Conservation (phyloP, 345 rosid genomes). For the Psidium guajava region DNA sequence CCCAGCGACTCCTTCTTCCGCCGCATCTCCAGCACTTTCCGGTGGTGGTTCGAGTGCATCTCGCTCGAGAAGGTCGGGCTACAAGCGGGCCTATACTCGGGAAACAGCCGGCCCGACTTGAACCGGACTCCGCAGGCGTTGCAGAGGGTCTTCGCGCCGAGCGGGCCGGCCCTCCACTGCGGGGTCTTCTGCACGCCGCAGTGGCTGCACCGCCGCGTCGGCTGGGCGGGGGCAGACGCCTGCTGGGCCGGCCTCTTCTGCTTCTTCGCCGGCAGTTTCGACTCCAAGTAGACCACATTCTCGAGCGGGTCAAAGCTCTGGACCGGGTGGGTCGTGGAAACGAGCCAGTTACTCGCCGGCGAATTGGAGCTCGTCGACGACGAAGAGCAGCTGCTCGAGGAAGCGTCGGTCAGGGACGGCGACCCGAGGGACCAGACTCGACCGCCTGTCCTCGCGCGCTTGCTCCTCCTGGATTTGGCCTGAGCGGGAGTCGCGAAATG, state of each 20-base stretch:
- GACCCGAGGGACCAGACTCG: conserved; percentile 55
- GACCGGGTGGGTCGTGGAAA: conserved; percentile 1
- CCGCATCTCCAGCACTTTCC: conserved; percentile 83
- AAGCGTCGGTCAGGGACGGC: conserved; percentile 34
- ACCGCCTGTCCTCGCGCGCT: conserved; percentile 48
- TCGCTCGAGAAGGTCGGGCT: conserved; percentile 80
- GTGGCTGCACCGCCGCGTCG: conserved; percentile 67
- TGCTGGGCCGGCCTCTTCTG: conserved; percentile 14
- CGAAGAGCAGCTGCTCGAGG: conserved; percentile 34
- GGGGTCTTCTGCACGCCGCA: conserved; percentile 92
- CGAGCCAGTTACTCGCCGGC: conserved; percentile 23
- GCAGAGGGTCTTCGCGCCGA: conserved; percentile 80
- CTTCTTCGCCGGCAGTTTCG: conserved; percentile 15
- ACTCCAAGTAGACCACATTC: neutral
- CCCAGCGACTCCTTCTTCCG: conserved; percentile 31
- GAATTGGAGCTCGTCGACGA: conserved; percentile 12
- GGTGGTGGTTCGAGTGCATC: conserved; percentile 79
- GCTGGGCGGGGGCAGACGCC: conserved; percentile 2
- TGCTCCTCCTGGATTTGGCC: conserved; percentile 82
- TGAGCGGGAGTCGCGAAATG: conserved; percentile 41
- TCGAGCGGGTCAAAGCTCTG: conserved; percentile 5
- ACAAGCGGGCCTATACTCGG: conserved; percentile 88
- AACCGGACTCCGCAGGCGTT: conserved; percentile 91
- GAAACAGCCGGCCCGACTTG: conserved; percentile 82
- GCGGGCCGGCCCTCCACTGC: conserved; percentile 93